Evolutionary conservation across 805 yeast genomes (phyloP).

Genomic region (Ogataea chonburiensis): DNA sequence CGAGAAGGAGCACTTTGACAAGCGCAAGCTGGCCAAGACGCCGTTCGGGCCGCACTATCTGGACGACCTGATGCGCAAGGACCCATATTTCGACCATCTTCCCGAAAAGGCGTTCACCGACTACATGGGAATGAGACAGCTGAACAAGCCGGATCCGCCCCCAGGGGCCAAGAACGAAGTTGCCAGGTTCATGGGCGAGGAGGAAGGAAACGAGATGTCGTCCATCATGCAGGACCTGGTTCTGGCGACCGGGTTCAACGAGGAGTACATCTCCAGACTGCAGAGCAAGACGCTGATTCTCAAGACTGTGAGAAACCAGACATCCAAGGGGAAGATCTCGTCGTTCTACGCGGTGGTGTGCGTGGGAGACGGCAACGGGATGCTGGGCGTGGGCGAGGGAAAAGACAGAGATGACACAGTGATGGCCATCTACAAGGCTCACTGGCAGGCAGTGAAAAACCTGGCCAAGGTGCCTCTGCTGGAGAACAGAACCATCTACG

Average conservation of each 20-base stretch:
- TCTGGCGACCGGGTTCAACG: conserved; percentile 64
- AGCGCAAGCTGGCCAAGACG: conserved; percentile 41
- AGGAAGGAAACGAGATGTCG: conserved; percentile 22
- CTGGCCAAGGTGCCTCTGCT: conserved; percentile 78
- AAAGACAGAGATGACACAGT: conserved; percentile 76
- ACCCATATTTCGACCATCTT: conserved; percentile 72
- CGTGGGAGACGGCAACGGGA: conserved; percentile 91
- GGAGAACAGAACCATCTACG: conserved; percentile 88
- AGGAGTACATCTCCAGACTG: conserved; percentile 57
- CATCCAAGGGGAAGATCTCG: conserved; percentile 86
- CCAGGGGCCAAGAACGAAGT: conserved; percentile 24
- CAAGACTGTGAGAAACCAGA: conserved; percentile 86
- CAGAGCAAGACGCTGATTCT: conserved; percentile 64
- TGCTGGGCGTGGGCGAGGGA: conserved; percentile 95
- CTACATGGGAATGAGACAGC: conserved; percentile 26
- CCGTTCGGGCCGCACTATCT: conserved; percentile 68
- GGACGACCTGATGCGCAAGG: conserved; percentile 68
- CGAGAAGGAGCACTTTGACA: conserved; percentile 57
- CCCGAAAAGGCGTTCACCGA: conserved; percentile 25
- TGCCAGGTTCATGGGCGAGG: conserved; percentile 23
- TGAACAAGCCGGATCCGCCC: conserved; percentile 18
- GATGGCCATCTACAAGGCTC: conserved; percentile 78
- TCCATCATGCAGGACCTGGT: conserved; percentile 39
- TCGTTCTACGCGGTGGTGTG: conserved; percentile 81
- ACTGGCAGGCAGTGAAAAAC: conserved; percentile 91